These are phyloP conservation scores for Exserohilum turcica DNA, from an alignment of 2,329 filamentous ascomycete species.

Conservation along the genomic window DNA sequence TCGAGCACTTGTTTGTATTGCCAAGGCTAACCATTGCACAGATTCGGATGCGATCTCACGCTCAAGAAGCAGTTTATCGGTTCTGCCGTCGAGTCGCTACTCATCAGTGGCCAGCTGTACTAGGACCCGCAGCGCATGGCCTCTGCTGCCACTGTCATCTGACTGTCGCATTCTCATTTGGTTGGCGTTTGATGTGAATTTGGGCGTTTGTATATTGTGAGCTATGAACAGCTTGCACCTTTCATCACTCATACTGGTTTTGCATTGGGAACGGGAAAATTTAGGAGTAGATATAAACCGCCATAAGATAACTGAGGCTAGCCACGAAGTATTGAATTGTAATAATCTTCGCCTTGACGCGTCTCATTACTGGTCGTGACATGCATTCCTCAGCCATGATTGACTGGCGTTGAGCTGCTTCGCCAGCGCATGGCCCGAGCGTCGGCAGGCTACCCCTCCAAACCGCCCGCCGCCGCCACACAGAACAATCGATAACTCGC, in stretches of 20 bases:
- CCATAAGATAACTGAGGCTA: background rate
- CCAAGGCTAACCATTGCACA: conserved; percentile 27
- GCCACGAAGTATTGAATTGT: conserved; percentile 4
- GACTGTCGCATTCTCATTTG: conserved; percentile 14
- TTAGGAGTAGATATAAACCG: conserved; percentile 6
- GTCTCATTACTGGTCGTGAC: too few relatives aligned
- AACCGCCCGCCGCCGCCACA: conserved; percentile 16
- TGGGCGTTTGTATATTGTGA: conserved; percentile 14
- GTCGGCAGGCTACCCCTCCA: conserved; percentile 19
- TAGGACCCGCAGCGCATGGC: conserved; percentile 6
- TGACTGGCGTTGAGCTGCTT: background rate
- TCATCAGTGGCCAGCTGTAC: conserved; percentile 31
- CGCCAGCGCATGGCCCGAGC: conserved; percentile 5
- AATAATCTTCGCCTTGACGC: background rate
- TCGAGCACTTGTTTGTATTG: background rate
- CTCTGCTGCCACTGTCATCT: conserved; percentile 14
- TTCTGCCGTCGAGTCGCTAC: conserved; percentile 40
- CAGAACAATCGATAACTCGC: conserved; percentile 24
- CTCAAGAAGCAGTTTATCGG: conserved; percentile 86
- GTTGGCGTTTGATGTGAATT: conserved; percentile 8
- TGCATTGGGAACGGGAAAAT: conserved; percentile 11
- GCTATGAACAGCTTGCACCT: conserved; percentile 1
- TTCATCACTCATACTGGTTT: conserved; percentile 6
- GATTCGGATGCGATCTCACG: conserved; percentile 83
- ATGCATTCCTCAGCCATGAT: background rate